phyloP scores from a whole-genome alignment of 2,329 filamentous ascomycete species.

The Ceratocystis cubensis region DNA sequence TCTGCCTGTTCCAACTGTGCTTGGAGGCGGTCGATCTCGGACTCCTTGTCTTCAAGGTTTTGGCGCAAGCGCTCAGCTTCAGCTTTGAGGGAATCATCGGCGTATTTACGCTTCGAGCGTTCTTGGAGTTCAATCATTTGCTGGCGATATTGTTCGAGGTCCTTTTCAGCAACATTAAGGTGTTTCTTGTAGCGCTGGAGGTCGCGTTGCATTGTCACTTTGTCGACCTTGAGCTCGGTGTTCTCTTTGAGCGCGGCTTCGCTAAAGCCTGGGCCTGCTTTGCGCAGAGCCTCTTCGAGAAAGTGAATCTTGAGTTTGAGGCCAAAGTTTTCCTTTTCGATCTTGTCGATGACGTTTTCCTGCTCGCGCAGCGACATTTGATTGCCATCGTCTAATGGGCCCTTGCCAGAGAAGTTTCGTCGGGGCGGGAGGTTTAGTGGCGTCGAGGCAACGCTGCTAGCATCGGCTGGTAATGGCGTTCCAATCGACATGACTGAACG shows the following conservation, averaged over 20 bases:
- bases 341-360: conserved; percentile 86
- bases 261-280: conserved; percentile 79
- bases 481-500: conserved; percentile 46
- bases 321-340: conserved; percentile 97
- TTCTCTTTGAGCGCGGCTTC: conserved; percentile 86
- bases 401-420: conserved; percentile 45
- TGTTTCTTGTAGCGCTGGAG: conserved; percentile 77
- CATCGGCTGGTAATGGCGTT: conserved; percentile 35
- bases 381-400: conserved; percentile 71
- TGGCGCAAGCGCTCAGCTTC: conserved; percentile 48
- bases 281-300: conserved; percentile 77
- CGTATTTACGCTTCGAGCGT: conserved; percentile 62
- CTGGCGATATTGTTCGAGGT: conserved; percentile 70
- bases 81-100: conserved; percentile 53
- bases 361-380: conserved; percentile 86
- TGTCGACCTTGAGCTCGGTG: conserved; percentile 87
- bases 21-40: conserved; percentile 48
- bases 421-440: conserved; percentile 60
- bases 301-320: conserved; percentile 96
- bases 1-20: conserved; percentile 41
- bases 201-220: conserved; percentile 78
- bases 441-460: conserved; percentile 72
- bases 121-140: conserved; percentile 76
- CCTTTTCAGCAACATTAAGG: conserved; percentile 67
- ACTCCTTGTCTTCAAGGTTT: conserved; percentile 45